Conservation (phyloP, 306 rosid species). For the Cucurbita moschata region DNA sequence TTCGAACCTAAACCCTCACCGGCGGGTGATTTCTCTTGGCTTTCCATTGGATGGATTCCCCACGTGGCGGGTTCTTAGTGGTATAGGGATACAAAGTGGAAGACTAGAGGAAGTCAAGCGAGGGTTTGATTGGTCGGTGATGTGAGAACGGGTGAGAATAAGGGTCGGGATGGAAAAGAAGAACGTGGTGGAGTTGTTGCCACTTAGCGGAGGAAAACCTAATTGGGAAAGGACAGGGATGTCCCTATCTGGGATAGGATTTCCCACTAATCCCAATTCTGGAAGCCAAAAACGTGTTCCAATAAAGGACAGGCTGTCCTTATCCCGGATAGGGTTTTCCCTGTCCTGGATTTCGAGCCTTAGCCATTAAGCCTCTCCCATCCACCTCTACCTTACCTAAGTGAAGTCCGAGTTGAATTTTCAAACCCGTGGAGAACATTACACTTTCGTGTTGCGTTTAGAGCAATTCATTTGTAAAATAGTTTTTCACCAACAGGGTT, state of each 20-base stretch:
- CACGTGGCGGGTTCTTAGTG: neutral
- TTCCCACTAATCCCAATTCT: neutral
- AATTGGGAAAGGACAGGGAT: constrained; percentile 35
- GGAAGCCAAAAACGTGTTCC: neutral
- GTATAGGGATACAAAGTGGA: neutral
- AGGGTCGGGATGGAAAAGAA: neutral
- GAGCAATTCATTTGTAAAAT: too few relatives aligned
- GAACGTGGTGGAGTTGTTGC: constrained; percentile 8
- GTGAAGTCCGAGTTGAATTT: neutral
- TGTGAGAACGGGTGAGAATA: neutral
- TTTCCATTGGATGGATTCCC: neutral
- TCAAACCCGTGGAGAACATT: too few relatives aligned
- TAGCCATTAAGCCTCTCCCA: neutral
- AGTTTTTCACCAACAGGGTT: too few relatives aligned
- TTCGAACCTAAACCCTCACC: constrained; percentile 14
- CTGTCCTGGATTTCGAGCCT: neutral
- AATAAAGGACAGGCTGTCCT: neutral
- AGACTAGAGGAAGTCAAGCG: neutral
- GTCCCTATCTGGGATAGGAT: neutral
- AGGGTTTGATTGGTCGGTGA: constrained; percentile 16
- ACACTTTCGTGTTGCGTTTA: too few relatives aligned
- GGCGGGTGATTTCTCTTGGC: constrained; percentile 23
- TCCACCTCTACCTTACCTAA: neutral
- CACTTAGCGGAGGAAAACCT: constrained; percentile 44
- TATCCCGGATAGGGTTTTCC: neutral